These are phyloP conservation scores for Casuarina equisetifolia DNA, from an alignment of 306 rosid genomes.

Conservation along the genomic window DNA sequence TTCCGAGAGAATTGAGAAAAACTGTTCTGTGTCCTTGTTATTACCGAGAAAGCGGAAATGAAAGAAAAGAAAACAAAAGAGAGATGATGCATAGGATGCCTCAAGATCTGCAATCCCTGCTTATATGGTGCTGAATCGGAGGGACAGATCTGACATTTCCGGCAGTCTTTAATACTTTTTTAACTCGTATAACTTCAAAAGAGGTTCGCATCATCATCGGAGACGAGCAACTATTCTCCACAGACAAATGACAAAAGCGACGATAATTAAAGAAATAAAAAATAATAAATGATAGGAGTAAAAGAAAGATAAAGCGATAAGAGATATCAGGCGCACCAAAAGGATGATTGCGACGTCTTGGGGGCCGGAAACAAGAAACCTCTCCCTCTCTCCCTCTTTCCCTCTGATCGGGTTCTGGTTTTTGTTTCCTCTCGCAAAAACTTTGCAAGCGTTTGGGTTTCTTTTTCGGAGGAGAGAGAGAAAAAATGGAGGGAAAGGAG, in stretches of 20 bases:
- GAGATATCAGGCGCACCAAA: not conserved
- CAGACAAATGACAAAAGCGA: not conserved
- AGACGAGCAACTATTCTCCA: not conserved
- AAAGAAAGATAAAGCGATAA: not conserved
- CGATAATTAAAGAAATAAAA: not conserved
- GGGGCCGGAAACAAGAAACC: not conserved
- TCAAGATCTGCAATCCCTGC: slow-evolving; percentile 25
- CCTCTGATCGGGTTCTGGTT: not conserved
- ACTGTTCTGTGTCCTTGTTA: not conserved
- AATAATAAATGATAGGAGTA: not conserved
- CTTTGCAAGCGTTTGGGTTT: not conserved
- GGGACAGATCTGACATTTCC: not conserved
- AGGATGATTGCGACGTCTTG: too few relatives aligned
- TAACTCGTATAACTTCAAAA: not conserved
- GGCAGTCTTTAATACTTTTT: slow-evolving; percentile 3
- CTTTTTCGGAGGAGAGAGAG: slow-evolving; percentile 5
- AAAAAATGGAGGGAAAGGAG: not conserved
- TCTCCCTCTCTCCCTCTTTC: not conserved
- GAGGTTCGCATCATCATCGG: not conserved
- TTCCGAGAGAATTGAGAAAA: not conserved
- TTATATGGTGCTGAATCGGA: not conserved
- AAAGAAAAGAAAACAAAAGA: not conserved
- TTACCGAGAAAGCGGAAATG: not conserved
- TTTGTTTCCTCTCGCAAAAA: not conserved
- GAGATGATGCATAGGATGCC: slow-evolving; percentile 29